These are phyloP conservation scores for Auricularia sp. DNA, from an alignment of 768 basidiomycete species.

Conservation along the genomic window DNA sequence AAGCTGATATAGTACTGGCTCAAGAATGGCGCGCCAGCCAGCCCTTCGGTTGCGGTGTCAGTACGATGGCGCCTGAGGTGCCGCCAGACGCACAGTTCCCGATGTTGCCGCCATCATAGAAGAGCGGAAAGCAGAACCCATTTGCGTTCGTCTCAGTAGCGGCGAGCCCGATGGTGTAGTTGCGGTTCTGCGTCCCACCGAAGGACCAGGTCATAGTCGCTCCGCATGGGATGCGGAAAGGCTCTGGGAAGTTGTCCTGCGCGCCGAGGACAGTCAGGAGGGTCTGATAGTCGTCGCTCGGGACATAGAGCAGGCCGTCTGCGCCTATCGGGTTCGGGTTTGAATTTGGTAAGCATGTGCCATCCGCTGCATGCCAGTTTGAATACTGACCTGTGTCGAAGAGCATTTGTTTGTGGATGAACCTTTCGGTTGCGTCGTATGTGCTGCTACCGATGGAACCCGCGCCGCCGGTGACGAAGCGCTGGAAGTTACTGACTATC, in stretches of 20 bases:
- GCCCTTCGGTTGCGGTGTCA: background rate
- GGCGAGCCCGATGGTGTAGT: slow-evolving; percentile 7
- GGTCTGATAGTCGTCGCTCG: slow-evolving; percentile 6
- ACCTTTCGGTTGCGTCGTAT: slow-evolving; percentile 2
- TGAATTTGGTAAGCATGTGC: too few relatives aligned
- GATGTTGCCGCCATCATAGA: slow-evolving; percentile 4
- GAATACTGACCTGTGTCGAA: slow-evolving; percentile 1
- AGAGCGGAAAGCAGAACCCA: slow-evolving; percentile 5
- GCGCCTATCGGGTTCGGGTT: background rate
- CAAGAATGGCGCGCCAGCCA: slow-evolving; percentile 7
- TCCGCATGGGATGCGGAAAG: slow-evolving; percentile 5
- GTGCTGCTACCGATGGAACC: background rate
- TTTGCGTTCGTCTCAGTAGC: slow-evolving; percentile 1
- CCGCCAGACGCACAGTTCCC: background rate
- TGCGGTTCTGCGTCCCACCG: slow-evolving; percentile 4
- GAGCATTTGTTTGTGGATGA: slow-evolving; percentile 3
- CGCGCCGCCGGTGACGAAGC: background rate
- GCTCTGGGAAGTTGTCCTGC: slow-evolving; percentile 3
- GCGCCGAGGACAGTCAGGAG: slow-evolving; percentile 6
- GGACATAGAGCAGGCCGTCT: slow-evolving; percentile 2
- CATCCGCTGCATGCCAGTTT: background rate
- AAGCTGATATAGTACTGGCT: slow-evolving; percentile 7
- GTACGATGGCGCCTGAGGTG: too few relatives aligned
- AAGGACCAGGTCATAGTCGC: slow-evolving; percentile 8
- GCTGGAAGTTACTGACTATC: background rate